A percentile compares a stretch with the other conserved stretches of the same genome.
Conservation (phyloP, 2,329 filamentous ascomycete genomes). For the Paecilomyces dactylethromorphus region DNA sequence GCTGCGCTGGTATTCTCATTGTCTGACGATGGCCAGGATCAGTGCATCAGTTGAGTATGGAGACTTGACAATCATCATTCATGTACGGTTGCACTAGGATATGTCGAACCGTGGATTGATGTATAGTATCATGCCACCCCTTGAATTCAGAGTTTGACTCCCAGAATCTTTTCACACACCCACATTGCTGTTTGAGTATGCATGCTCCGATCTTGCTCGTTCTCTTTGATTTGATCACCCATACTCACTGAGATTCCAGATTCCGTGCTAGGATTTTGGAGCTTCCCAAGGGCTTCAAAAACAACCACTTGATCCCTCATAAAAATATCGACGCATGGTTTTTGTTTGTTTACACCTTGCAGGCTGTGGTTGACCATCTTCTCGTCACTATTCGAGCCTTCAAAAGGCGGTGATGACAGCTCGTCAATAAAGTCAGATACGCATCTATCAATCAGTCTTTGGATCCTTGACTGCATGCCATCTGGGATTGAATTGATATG, state of each 20-base stretch:
- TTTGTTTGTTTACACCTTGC: slow-evolving; percentile 3
- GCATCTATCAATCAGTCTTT: slow-evolving; percentile 37
- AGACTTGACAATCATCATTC: neutral
- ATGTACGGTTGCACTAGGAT: neutral
- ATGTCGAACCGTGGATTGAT: neutral
- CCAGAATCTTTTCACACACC: slow-evolving; percentile 36
- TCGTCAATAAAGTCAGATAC: slow-evolving; percentile 40
- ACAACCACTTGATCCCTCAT: slow-evolving; percentile 55
- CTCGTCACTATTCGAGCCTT: slow-evolving; percentile 16
- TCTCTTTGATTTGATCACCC: slow-evolving; percentile 15
- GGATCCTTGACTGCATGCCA: slow-evolving; percentile 19
- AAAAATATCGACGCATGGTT: slow-evolving; percentile 47
- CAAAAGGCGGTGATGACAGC: slow-evolving; percentile 18
- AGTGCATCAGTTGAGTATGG: neutral
- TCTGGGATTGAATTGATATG: slow-evolving; percentile 4
- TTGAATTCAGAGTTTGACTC: slow-evolving; percentile 4
- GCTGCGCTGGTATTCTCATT: neutral
- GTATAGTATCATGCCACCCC: neutral
- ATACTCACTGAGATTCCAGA: neutral
- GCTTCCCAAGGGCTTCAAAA: slow-evolving; percentile 50
- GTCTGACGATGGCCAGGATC: neutral
- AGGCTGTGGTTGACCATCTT: neutral
- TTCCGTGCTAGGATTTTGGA: slow-evolving; percentile 6
- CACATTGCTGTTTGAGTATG: slow-evolving; percentile 40
- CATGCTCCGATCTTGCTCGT: slow-evolving; percentile 28